phyloP scores from a whole-genome alignment of 2,329 filamentous ascomycete genomes.

The Xylariaceae sp. region DNA sequence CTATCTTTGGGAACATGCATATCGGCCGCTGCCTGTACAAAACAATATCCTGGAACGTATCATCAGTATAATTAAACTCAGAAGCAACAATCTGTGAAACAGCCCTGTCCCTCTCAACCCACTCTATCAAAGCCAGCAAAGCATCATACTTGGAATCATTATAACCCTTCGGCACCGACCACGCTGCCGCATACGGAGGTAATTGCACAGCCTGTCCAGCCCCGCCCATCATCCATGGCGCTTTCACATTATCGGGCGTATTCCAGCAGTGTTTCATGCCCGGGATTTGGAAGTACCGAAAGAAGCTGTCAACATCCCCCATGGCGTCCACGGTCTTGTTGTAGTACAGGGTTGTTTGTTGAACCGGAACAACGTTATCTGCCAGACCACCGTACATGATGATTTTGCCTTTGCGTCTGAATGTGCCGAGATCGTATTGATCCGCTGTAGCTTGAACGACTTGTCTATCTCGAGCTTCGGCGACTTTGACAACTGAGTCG shows the following conservation, averaged over 20 bases:
- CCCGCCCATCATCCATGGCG: conserved; percentile 31
- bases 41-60: conserved; percentile 22
- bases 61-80: conserved; percentile 27
- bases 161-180: conserved; percentile 25
- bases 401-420: conserved; percentile 27
- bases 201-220: conserved; percentile 25
- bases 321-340: conserved; percentile 23
- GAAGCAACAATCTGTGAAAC: conserved; percentile 27
- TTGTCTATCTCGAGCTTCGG: conserved; percentile 19
- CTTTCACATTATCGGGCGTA: conserved; percentile 22
- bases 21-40: conserved; percentile 39
- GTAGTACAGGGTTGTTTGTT: conserved; percentile 27
- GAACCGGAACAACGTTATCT: conserved; percentile 26
- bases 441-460: conserved; percentile 25
- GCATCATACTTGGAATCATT: conserved; percentile 26
- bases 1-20: conserved; percentile 33
- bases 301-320: conserved; percentile 42
- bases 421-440: conserved; percentile 28
- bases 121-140: conserved; percentile 28
- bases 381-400: conserved; percentile 30
- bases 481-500: conserved; percentile 23
- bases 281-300: conserved; percentile 42
- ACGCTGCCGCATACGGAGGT: conserved; percentile 27
- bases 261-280: conserved; percentile 42
- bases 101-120: conserved; percentile 26